These are phyloP conservation scores for Vigna hirtella DNA, from an alignment of 306 rosid species.

Conservation along the genomic window DNA sequence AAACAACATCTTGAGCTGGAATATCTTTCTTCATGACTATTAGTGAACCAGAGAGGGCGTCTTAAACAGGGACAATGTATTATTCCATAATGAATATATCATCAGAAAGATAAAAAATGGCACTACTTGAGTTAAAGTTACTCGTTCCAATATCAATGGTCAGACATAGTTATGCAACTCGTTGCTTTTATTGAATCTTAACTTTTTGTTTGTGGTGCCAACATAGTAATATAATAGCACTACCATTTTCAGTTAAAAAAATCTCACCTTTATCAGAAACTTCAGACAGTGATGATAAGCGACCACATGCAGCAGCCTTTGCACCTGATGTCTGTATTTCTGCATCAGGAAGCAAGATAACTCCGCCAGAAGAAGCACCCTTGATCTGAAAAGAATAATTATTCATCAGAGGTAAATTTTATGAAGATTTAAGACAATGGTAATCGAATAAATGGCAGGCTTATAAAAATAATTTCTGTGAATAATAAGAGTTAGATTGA, in stretches of 20 bases:
- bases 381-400: constrained; percentile 48
- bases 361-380: constrained; percentile 68
- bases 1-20: constrained; percentile 21
- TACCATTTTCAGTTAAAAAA: not conserved
- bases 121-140: constrained; percentile 28
- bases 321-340: constrained; percentile 79
- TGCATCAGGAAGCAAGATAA: constrained; percentile 82
- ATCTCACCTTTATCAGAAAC: constrained; percentile 74
- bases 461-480: constrained; percentile 29
- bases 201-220: constrained; percentile 38
- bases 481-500: not conserved
- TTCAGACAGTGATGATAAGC: constrained; percentile 75
- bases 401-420: constrained; percentile 10
- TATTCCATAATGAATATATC: constrained; percentile 11
- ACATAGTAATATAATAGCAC: too few species aligned
- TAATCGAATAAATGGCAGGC: constrained; percentile 3
- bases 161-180: constrained; percentile 24
- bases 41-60: constrained; percentile 11
- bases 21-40: not conserved
- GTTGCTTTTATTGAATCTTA: constrained; percentile 41
- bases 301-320: constrained; percentile 94
- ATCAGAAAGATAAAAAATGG: constrained; percentile 13
- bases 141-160: constrained; percentile 19
- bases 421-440: not conserved
- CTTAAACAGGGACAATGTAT: constrained; percentile 1